Base-by-base conservation (phyloP, 2,329 filamentous ascomycete species). In the Scedosporium boydii region DNA sequence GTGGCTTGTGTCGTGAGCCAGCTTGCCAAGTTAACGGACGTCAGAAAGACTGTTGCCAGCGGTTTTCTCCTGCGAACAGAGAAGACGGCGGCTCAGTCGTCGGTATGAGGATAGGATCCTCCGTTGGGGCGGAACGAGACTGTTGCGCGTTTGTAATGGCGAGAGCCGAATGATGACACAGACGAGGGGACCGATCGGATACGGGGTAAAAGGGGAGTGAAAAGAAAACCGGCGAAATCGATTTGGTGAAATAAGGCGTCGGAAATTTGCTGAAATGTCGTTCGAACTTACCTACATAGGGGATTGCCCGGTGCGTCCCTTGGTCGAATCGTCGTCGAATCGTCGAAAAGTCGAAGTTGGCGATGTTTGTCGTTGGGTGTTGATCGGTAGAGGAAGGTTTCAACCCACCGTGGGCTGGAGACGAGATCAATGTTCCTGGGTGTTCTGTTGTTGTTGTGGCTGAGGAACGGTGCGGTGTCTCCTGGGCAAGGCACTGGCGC, bases 371-470 rank as follows among this genome's bases (percentile, higher is more conserved):
- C 27, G 44, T 29, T 60, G 34, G 38, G 38, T 27, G 38, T 59
- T 55, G 51, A 55, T 29, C 51, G 51, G 23, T 55, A 23, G 27
- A 9, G 51, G 51, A 55, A 55, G 51, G 51, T 55, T 55, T 55
- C 51, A 55, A 55, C 51, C 51, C 51, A 55, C 23, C 18, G 5
- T 55, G 51, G 51, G 44, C 18, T 9, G 23, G 18, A 23, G 51
- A 55, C 23, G 23, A 55, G 44, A 48, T 48, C 44, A 48, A 48
- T 9, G 44, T 48, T 48, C 44, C 16, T 48, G 16, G 18, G 16
- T 48, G 18, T n/a, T 48, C 18, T 55, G 51, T 55, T 59, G 57
- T 60, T 60, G 44, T 60, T 51, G 59, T 60, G 59, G 59, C 59
- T 60, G 59, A 60, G 59, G 59, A 60, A 59, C 12, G 57, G 23